These are phyloP conservation scores for Fereydounia khargensis DNA, from an alignment of 1,284 basidiomycete species.

Conservation along the genomic window DNA sequence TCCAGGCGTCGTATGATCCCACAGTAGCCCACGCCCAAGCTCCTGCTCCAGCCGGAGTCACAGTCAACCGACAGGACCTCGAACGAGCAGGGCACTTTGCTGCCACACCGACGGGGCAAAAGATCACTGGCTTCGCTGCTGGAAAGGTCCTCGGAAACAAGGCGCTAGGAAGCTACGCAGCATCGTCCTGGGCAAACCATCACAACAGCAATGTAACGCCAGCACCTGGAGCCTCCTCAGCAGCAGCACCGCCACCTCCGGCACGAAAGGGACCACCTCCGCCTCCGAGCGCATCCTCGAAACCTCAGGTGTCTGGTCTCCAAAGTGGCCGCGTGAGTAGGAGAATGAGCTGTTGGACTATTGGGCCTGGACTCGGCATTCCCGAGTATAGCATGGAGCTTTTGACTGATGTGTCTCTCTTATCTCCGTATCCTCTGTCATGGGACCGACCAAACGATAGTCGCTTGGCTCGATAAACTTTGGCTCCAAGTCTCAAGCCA, in stretches of 20 bases:
- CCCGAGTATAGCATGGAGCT: too few species aligned
- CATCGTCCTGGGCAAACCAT: neutral
- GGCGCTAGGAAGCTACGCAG: neutral
- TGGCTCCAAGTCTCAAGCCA: conserved; percentile 3
- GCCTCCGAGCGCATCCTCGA: neutral
- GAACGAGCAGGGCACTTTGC: conserved; percentile 4
- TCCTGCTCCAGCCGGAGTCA: conserved; percentile 8
- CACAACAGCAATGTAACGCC: neutral
- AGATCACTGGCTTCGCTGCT: conserved; percentile 2
- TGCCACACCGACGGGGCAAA: neutral
- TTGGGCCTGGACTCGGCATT: too few species aligned
- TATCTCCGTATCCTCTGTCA: too few species aligned
- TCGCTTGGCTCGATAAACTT: conserved; percentile 5
- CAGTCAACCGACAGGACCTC: conserved; percentile 6
- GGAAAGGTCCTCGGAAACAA: neutral
- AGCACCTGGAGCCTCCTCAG: too few species aligned
- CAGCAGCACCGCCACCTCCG: neutral
- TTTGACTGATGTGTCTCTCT: too few species aligned
- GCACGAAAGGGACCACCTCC: neutral
- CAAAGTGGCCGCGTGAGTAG: conserved; percentile 4
- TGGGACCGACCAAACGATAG: too few species aligned
- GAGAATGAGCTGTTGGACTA: too few species aligned
- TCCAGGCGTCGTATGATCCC: too few species aligned
- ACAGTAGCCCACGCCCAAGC: conserved; percentile 12
- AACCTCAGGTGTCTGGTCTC: conserved; percentile 2